Base-by-base conservation (phyloP, 768 basidiomycete genomes). In the Asterophora lycoperdoides region DNA sequence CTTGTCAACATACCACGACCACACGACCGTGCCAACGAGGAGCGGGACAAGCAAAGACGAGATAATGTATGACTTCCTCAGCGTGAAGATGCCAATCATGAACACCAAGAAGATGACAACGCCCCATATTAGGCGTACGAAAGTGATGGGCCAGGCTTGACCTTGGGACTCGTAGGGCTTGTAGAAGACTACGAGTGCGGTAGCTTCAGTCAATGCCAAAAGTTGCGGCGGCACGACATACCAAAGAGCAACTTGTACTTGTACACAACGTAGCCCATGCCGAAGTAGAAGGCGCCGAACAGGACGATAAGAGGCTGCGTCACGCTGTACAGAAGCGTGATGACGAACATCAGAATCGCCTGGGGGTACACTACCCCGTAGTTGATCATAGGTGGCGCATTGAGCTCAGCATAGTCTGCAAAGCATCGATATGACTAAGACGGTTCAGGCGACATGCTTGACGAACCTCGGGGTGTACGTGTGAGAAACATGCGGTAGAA, bases 121-220 rank as follows among this genome's bases (percentile, higher is more conserved):
- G 38, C 90, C 94, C 86, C 90, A 91, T 28, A 94, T 85, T 34
- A 96, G 80, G 6, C 95, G 88, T 20, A 83, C 78, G 65, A 94
- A 97, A 0, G 96, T 94, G 56, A 97, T 83, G 0, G 93, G 92
- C 95, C 96, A 98, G 1, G 94, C 96, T 70, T 97, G 93, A 2
- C 96, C 96, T 57, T 88, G 89, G 2, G 89, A 92, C 68, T 97
- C 94, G 67, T 97, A 98, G 0, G 96, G 95, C 61, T 97, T 97
- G 73, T 96, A 96, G 73, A 95, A 98, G 15, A 97, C 93, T 96
- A 46, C 19, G 26, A 11, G 30, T 36, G 14, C 15, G 35, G 13
- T 10, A 32, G 30, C 9, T 32, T 32, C 30, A 32, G 8, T 32
- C 3, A 8, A 9, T 32, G 30, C 23, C 6, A 23, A 23, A 23